phyloP scores from a whole-genome alignment of 495 filamentous ascomycete genomes.

The Pseudoneurospora amorphoporcata region DNA sequence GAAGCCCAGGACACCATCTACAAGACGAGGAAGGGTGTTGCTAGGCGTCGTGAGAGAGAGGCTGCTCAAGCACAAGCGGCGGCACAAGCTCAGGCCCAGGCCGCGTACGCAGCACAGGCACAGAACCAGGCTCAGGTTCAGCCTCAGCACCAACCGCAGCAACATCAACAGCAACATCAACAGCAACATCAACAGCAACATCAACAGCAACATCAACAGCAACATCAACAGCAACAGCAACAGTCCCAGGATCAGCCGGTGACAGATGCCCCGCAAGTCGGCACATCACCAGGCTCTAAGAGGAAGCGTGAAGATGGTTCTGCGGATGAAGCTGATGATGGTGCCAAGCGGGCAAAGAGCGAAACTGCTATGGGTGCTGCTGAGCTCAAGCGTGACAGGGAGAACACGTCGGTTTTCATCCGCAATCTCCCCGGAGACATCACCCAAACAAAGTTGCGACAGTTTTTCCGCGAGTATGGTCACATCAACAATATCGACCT shows the following conservation, averaged over 20 bases:
- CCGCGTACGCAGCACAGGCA: slow-evolving; percentile 9
- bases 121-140: slow-evolving; percentile 12
- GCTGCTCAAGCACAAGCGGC: slow-evolving; percentile 39
- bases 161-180: background rate
- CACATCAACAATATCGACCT: slow-evolving; percentile 67
- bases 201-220: background rate
- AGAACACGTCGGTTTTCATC: slow-evolving; percentile 77
- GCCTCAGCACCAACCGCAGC: slow-evolving; percentile 3
- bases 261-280: slow-evolving; percentile 12
- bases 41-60: slow-evolving; percentile 57
- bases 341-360: slow-evolving; percentile 50
- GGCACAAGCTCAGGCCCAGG: slow-evolving; percentile 22
- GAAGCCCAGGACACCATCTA: slow-evolving; percentile 58
- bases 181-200: background rate
- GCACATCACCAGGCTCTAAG: slow-evolving; percentile 40
- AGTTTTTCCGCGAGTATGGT: slow-evolving; percentile 87
- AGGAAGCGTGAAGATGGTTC: slow-evolving; percentile 52
- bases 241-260: slow-evolving; percentile 19
- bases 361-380: slow-evolving; percentile 27
- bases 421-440: slow-evolving; percentile 59
- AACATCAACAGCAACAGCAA: slow-evolving; percentile 1
- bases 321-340: slow-evolving; percentile 33
- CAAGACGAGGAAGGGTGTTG: slow-evolving; percentile 50
- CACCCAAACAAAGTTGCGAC: slow-evolving; percentile 60
- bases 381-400: slow-evolving; percentile 65